Evolutionary conservation across 2,329 filamentous ascomycete species (phyloP).

Genomic region (Venturia carpophila): DNA sequence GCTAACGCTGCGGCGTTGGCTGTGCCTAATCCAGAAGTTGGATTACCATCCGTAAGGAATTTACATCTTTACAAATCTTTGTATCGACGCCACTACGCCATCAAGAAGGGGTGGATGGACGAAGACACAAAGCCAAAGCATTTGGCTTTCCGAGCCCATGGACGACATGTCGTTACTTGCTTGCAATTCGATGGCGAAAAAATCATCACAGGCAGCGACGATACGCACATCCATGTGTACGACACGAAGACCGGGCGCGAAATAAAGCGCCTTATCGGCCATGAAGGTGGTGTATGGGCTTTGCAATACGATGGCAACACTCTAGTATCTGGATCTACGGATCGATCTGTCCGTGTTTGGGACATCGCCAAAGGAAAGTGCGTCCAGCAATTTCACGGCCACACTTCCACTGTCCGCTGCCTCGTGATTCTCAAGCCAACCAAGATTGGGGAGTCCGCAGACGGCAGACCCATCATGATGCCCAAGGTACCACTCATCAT

Average conservation of each 20-base stretch:
- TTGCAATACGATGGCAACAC: constrained; percentile 93
- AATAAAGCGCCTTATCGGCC: constrained; percentile 75
- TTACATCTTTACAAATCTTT: constrained; percentile 94
- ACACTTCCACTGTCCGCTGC: constrained; percentile 94
- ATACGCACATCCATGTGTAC: constrained; percentile 96
- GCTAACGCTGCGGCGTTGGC: constrained; percentile 77
- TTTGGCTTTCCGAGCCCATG: constrained; percentile 92
- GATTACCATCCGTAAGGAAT: constrained; percentile 67
- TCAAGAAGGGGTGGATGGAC: constrained; percentile 86
- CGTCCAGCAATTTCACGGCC: constrained; percentile 92
- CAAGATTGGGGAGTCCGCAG: constrained; percentile 60
- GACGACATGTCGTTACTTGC: constrained; percentile 93
- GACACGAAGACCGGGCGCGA: constrained; percentile 90
- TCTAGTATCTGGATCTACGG: constrained; percentile 90
- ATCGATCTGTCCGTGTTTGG: constrained; percentile 98
- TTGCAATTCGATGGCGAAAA: constrained; percentile 97
- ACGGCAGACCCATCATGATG: constrained; percentile 76
- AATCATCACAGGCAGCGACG: constrained; percentile 94
- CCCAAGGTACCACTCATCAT: constrained; percentile 94
- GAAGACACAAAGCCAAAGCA: constrained; percentile 75
- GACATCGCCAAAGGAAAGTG: constrained; percentile 90
- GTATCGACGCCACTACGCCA: constrained; percentile 86
- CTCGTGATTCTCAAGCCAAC: constrained; percentile 89
- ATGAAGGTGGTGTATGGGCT: constrained; percentile 97
- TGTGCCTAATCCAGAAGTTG: constrained; percentile 73